Evolutionary conservation across 768 basidiomycete genomes (phyloP), one percentile per base, ranked within the genome.

Genomic region (Macrolepiota dolichaula): DNA sequence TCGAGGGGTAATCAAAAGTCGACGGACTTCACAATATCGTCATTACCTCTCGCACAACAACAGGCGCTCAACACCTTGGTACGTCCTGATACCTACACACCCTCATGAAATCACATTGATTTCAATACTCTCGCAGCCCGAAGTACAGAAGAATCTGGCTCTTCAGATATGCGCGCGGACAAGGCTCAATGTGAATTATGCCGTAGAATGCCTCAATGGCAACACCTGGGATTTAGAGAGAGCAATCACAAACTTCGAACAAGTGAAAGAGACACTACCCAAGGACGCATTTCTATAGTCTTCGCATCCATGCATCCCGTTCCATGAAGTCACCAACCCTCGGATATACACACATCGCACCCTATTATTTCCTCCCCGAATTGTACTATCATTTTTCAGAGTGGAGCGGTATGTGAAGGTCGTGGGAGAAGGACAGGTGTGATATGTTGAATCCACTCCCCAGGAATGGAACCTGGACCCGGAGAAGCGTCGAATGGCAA

Each of bases 141-240:
- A 89, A 67, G 77, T 81, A 12, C 89, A 96, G 67, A 85, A 89
- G 24, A 75, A 79, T 40, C 73, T 91, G 11, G 87, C 95, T 38
- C 63, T 91, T 57, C 84, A 92, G 66, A 69, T 97, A 32, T 85
- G 85, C 66, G 77, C 83, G 52, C 81, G 82, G 59, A 98, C 96
- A 0, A 81, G 86, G 22, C 78, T 99, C 68, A 97, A 91, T 62
- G 83, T 84, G 15, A 81, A 84, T 66, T 96, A 85, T 68, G 84
- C 94, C 5, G 76, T 89, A n/a, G 87, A 97, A 62, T 98, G 96
- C 70, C 73, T 98, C 62, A 79, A 84, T 65, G 87, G 86, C 52
- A 97, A 96, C 69, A 85, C 77, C 7, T 98, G 95, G 95, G 85
- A 95, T 69, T 67, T 91, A 54, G 85, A 86, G 49, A 79, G 81